Conservation (phyloP, 768 basidiomycete genomes). For the Lactarius trivialis region DNA sequence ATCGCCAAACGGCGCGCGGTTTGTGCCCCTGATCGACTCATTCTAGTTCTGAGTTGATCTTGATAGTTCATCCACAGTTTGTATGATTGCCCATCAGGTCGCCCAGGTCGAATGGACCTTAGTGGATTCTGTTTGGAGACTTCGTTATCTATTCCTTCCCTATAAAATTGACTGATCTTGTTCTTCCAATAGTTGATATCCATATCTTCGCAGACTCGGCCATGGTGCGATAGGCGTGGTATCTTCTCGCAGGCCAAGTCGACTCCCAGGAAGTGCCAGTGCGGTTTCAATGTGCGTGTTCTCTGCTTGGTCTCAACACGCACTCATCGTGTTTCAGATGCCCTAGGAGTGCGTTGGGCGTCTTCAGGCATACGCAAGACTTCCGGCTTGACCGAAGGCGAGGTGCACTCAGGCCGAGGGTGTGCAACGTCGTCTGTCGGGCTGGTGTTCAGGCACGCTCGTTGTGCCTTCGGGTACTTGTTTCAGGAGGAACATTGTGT, state of each 20-base stretch:
- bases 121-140: background rate
- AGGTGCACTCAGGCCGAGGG: constrained; percentile 6
- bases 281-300: background rate
- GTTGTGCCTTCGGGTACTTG: background rate
- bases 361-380: background rate
- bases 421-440: background rate
- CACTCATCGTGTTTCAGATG: background rate
- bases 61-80: background rate
- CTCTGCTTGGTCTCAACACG: background rate
- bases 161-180: background rate
- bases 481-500: background rate
- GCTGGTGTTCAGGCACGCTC: background rate
- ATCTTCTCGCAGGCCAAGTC: background rate
- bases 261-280: background rate
- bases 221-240: background rate
- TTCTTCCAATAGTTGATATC: background rate
- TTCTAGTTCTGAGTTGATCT: background rate
- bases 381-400: background rate
- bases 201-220: background rate
- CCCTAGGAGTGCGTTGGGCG: background rate
- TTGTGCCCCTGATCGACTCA: background rate
- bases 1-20: background rate
- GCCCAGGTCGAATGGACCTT: background rate
- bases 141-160: background rate
- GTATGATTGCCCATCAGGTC: background rate